Base-by-base conservation (phyloP, 2,329 filamentous ascomycete species). In the Pestalotiopsis sp. region DNA sequence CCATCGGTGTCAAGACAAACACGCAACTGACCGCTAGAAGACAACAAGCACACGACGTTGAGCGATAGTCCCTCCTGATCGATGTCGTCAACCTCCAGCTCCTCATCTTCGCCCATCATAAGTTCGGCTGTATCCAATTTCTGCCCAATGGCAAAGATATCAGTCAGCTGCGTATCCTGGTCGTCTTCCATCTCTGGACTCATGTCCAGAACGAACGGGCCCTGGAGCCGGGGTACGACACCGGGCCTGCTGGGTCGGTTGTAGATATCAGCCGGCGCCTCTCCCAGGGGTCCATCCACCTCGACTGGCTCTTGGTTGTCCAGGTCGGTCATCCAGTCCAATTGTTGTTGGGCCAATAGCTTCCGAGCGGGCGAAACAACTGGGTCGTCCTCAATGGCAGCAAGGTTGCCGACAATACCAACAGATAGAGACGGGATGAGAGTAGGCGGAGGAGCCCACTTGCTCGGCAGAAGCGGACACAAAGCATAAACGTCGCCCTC, bases 401-500 rank as follows among this genome's bases (percentile, higher is more conserved):
- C 89, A 13, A 92, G 82, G 71, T 93, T 94, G 52, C 93, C 90
- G 31, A 97, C 90, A 68, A 97, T 92, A 9, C 92, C 92, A 0
- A 95, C 91, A 0, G 93, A 93, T 25, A 98, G 85, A 0, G 94
- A 94, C 2, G 94, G 92, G 14, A 97, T 89, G 39, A 96, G 84
- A 0, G 92, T 92, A 1, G 91, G 87, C 14, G 92, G 90, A 27
- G 92, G 90, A 27, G 93, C 90, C 94, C 95, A 98, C 74, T 92
- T 93, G 65, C 90, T 90, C 0, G 96, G 96, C 39, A 99, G 84
- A 56, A 99, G 85, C 1, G 96, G 96, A 77, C 95, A 98, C 9
- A 99, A 84, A 1, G 95, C 95, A 77, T 99, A 99, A 5, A 98
- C 88, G 76, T 98, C 95, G 3, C 96, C 96, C 69, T 94, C 92